Evolutionary conservation across 208 protist genomes (phyloP), one percentile per base, ranked within the genome.

Genomic region (Wallacemonas sp.): DNA sequence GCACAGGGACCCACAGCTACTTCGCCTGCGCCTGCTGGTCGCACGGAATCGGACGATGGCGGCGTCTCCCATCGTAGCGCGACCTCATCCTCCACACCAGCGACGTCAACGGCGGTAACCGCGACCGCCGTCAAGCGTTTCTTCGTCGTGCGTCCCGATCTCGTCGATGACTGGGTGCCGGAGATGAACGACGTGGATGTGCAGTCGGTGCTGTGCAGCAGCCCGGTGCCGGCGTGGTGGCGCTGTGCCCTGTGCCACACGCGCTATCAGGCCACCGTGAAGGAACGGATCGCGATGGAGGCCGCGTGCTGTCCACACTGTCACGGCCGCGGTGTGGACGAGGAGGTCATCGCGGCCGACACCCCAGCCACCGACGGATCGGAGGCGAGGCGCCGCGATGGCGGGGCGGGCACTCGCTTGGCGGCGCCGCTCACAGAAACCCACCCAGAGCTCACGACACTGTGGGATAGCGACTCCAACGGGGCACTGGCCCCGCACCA

Each of bases 111-210:
- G n/a, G n/a, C n/a, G n/a, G n/a, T n/a, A n/a, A n/a, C n/a, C n/a
- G 32, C 65, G 44, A 48, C 6, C 61, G 32, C 4, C 23, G n/a
- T 9, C 29, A 49, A 32, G 34, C 41, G 29, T 48, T 85, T 62
- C 68, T 77, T 77, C 1, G 83, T 94, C 6, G 83, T 94, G 29
- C 82, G 85, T 0, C 88, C 88, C 0, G 88, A 94, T 71, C 65
- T 94, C 1, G 58, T 94, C 0, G 85, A 87, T 34, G 88, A 94
- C 36, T 94, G 88, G 85, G 72, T 94, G 11, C 84, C 88, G 5
- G 84, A 94, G 70, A 60, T 89, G 38, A 94, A 94, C 58, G 88
- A 91, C 29, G 62, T 74, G 11, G 82, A 87, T 61, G 85, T 85
- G 29, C 72, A 78, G 48, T 57, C 70, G 0, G 78, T 94, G 4